Evolutionary conservation across 257 asterid species (phyloP).

Genomic region (Solanum sejunctum): DNA sequence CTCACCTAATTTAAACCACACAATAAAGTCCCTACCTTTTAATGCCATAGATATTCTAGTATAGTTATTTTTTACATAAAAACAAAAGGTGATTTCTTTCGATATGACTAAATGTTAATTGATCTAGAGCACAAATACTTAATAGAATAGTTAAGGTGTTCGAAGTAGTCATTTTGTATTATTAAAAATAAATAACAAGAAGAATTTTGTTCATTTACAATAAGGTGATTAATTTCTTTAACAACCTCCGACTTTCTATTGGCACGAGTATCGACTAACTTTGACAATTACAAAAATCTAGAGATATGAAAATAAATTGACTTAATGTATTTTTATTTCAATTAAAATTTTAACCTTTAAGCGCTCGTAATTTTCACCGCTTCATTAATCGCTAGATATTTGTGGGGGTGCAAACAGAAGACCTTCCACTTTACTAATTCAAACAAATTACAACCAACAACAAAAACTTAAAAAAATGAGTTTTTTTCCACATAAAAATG

Average conservation of each 20-base stretch:
- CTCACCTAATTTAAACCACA: background rate
- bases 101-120: background rate
- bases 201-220: background rate
- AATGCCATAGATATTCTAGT: background rate
- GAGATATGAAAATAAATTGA: background rate
- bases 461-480: background rate
- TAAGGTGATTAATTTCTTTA: background rate
- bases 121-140: fast-evolving
- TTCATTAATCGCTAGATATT: background rate
- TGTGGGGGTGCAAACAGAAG: background rate
- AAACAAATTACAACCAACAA: background rate
- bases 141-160: background rate
- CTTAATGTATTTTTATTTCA: background rate
- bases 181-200: background rate
- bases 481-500: background rate
- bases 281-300: background rate
- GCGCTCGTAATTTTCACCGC: background rate
- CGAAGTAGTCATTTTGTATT: background rate
- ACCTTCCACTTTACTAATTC: background rate
- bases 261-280: background rate
- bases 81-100: background rate
- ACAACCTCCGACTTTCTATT: background rate
- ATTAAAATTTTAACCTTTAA: fast-evolving
- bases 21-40: background rate
- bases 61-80: too few species aligned